Evolutionary conservation across 78 protist species (phyloP).

Genomic region (Cavenderia fasciculata): DNA sequence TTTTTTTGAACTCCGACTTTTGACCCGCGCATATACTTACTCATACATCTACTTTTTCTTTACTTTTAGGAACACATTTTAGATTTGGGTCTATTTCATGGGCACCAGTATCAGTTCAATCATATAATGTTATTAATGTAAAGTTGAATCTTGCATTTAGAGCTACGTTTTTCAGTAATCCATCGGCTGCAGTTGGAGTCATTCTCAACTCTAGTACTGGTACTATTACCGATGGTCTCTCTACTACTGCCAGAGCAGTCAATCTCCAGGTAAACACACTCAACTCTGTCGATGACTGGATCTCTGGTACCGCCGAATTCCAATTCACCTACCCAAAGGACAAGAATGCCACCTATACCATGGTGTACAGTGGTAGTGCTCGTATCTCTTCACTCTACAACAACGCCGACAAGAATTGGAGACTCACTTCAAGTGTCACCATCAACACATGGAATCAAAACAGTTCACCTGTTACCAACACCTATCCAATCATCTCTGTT

Average conservation of each 20-base stretch:
- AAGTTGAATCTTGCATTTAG: not conserved
- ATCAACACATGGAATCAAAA: too few relatives aligned
- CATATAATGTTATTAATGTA: not conserved
- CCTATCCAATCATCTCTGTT: conserved; percentile 28
- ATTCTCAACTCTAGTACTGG: not conserved
- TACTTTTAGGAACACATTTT: conserved; percentile 10
- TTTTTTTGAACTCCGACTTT: too few relatives aligned
- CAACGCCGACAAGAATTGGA: conserved; percentile 2
- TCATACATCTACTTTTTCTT: too few relatives aligned
- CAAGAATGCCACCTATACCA: not conserved
- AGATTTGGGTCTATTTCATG: not conserved
- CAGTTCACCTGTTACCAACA: conserved; percentile 48
- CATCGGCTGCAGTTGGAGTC: not conserved
- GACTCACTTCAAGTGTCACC: not conserved
- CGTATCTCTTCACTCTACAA: conserved; percentile 29
- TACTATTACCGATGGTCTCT: not conserved
- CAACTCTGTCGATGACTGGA: not conserved
- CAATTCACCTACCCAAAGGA: not conserved
- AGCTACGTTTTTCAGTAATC: not conserved
- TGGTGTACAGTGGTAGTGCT: not conserved
- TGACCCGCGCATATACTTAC: too few relatives aligned
- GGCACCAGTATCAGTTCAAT: not conserved
- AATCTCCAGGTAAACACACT: not conserved
- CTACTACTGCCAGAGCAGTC: not conserved
- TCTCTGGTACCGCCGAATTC: not conserved